phyloP scores from a whole-genome alignment of 148 eudicot species.

The Oxyria digyna region DNA sequence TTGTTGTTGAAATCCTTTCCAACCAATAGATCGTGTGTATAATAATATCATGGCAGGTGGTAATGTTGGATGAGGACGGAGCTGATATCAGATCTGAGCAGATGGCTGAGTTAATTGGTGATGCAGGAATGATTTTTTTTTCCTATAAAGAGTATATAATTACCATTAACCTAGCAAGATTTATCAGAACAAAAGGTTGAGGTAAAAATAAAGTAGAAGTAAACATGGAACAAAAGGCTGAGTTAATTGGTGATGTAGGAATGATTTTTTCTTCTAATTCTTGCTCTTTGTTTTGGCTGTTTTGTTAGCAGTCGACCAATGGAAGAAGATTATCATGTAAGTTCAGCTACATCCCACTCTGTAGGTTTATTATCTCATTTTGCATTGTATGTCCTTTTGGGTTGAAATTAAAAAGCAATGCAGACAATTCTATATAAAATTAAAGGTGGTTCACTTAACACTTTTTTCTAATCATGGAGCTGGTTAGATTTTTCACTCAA shows the following conservation, averaged over 20 bases:
- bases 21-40: neutral
- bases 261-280: too few relatives aligned
- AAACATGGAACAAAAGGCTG: too few relatives aligned
- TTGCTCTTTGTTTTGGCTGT: too few relatives aligned
- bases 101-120: slow-evolving; percentile 65
- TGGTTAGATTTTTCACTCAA: neutral
- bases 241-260: too few relatives aligned
- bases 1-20: neutral
- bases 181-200: too few relatives aligned
- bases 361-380: slow-evolving; percentile 2
- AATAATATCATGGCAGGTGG: slow-evolving; percentile 34
- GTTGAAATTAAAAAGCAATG: neutral
- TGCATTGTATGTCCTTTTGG: neutral
- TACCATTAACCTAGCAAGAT: too few relatives aligned
- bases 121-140: slow-evolving; percentile 78
- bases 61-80: slow-evolving; percentile 78
- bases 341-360: too few relatives aligned
- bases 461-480: neutral
- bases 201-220: too few relatives aligned
- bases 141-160: too few relatives aligned
- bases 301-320: too few relatives aligned
- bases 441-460: slow-evolving; percentile 4
- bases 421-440: neutral
- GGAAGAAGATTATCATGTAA: too few relatives aligned
- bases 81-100: slow-evolving; percentile 46